A percentile compares a stretch with the other conserved stretches of the same genome.
phyloP scores from a whole-genome alignment of 2,329 filamentous ascomycete species.

The Diplodia intermedia region DNA sequence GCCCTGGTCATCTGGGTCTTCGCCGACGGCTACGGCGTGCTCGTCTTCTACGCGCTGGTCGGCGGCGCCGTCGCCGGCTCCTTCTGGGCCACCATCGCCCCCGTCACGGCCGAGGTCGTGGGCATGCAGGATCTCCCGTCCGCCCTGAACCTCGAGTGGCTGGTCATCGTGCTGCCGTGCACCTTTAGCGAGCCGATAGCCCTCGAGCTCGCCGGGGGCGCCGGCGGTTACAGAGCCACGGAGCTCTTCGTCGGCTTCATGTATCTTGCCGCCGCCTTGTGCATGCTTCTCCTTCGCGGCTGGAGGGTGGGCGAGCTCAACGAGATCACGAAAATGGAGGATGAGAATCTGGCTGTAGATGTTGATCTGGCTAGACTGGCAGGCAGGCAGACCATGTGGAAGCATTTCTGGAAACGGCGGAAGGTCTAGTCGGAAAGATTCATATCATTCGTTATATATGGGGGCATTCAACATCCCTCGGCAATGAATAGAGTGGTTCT shows the following conservation, averaged over 20 bases:
- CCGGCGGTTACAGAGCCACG: background rate
- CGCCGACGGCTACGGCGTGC: slow-evolving; percentile 48
- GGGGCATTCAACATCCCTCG: too few relatives aligned
- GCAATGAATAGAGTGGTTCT: too few relatives aligned
- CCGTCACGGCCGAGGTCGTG: slow-evolving; percentile 47
- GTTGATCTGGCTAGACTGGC: slow-evolving; percentile 10
- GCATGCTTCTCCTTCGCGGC: slow-evolving; percentile 13
- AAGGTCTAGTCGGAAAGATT: background rate
- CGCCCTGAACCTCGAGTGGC: slow-evolving; percentile 46
- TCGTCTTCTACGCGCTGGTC: slow-evolving; percentile 51
- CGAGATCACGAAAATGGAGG: slow-evolving; percentile 1
- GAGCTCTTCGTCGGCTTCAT: slow-evolving; percentile 20
- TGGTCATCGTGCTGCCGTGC: slow-evolving; percentile 41
- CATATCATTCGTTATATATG: background rate
- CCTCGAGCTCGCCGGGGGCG: slow-evolving; percentile 19
- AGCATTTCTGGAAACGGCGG: slow-evolving; percentile 5
- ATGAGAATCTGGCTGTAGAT: background rate
- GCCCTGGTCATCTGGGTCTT: slow-evolving; percentile 56
- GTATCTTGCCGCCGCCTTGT: slow-evolving; percentile 1
- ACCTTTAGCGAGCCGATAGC: slow-evolving; percentile 21
- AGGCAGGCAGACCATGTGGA: background rate
- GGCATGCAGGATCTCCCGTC: slow-evolving; percentile 49
- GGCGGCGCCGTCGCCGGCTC: slow-evolving; percentile 53
- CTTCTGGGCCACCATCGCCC: slow-evolving; percentile 53
- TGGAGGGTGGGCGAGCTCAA: slow-evolving; percentile 13